Evolutionary conservation across 257 asterid species (phyloP), one percentile per base, ranked within the genome.

Genomic region (Gynochthodes officinalis): DNA sequence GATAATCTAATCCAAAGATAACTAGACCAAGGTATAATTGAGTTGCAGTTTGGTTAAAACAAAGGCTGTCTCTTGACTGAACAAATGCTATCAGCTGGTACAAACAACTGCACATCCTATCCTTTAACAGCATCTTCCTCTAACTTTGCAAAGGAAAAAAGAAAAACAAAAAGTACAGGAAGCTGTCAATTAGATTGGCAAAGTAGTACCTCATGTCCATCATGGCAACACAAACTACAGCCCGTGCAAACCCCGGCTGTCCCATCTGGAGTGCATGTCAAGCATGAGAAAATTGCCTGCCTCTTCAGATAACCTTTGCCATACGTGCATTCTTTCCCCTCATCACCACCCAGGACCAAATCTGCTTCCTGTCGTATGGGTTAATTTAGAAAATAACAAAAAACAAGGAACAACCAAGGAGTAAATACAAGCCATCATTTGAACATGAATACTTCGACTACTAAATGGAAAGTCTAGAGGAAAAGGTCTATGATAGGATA

Each of bases 201-300:
- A 69, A 52, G 44, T n/a, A 67, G 46, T 86, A 93, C 97, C 96
- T 93, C 98, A 54, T 93, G 97, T 69, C 98, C 95, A 75, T 93
- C 98, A 71, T 90, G 98, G 81, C 97, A 93, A 67, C 91, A 81
- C 85, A 93, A 82, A 73, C 90, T 78, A 86, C 98, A 93, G 33
- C 96, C 97, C 21, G 97, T 93, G 87, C 98, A 93, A 71, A 93
- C 88, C 59, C 98, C 98, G 57, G 96, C 96, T 82, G 83, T 89
- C 39, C 98, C 98, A 75, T 89, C 91, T 32, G 97, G 95, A 43
- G 96, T 82, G 85, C 98, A 93, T 18, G 97, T 93, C 87, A 93
- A 80, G 78, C 97, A 93, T 16, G 98, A 93, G 84, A 93, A 93
- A 59, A 93, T 79, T 14, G 96, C 97, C 73, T 90, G 98, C 82